A percentile compares a stretch with the other conserved stretches of the same genome.
Conservation (phyloP, 2,329 filamentous ascomycete species). For the Dactylellina cionopaga region DNA sequence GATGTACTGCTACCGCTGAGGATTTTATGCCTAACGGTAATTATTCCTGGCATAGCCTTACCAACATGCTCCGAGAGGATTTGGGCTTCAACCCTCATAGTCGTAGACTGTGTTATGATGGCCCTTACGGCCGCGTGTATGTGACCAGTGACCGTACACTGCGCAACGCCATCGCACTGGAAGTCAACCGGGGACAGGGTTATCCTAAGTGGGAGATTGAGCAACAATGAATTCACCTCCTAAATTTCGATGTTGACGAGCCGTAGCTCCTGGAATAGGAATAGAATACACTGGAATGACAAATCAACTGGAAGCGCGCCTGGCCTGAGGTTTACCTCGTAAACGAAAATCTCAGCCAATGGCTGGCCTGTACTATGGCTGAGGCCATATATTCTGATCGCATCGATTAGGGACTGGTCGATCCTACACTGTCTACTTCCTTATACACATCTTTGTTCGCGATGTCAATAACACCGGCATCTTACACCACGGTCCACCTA, state of each 20-base stretch:
- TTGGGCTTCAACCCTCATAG: slow-evolving; percentile 28
- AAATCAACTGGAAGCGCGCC: background rate
- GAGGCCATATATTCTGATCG: background rate
- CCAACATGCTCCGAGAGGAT: slow-evolving; percentile 32
- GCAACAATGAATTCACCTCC: background rate
- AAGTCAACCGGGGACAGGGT: slow-evolving; percentile 25
- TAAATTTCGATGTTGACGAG: no score
- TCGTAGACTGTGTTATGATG: slow-evolving; percentile 29
- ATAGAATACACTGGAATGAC: background rate
- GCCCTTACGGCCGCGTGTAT: slow-evolving; percentile 34
- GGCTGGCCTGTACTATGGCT: background rate
- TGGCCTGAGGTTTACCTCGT: background rate
- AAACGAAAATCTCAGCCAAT: no score
- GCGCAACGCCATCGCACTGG: slow-evolving; percentile 35
- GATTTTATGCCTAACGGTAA: slow-evolving; percentile 33
- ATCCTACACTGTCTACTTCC: no score
- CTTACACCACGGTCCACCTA: no score
- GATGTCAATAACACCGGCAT: no score
- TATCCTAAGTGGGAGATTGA: slow-evolving; percentile 46
- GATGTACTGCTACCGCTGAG: slow-evolving; percentile 30
- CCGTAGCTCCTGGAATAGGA: background rate
- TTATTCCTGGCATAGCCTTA: slow-evolving; percentile 28
- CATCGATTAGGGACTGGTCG: background rate
- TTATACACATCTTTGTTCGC: no score
- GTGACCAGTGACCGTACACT: slow-evolving; percentile 43